Conservation (phyloP, 2,329 filamentous ascomycete genomes). For the Penicillium fuscoglaucum region DNA sequence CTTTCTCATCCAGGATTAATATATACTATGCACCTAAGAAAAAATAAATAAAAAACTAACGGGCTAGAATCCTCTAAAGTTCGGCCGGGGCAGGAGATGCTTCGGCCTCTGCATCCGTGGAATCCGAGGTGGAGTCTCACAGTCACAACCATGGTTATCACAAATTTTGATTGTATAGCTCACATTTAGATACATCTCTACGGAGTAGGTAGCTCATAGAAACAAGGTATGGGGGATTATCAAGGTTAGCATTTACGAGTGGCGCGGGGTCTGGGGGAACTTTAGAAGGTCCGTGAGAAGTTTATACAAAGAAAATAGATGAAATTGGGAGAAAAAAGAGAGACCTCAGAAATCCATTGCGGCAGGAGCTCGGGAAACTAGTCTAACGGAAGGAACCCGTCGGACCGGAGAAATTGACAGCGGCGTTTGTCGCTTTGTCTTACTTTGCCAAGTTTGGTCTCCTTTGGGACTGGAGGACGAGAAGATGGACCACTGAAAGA, state of each 20-base stretch:
- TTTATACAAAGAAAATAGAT: not conserved
- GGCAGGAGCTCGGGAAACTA: not conserved
- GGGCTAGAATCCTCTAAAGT: slow-evolving; percentile 7
- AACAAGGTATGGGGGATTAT: not conserved
- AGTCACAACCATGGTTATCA: not conserved
- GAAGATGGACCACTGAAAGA: no score
- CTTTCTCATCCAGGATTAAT: not conserved
- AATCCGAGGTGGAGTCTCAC: slow-evolving; percentile 18
- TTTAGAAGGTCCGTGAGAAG: not conserved
- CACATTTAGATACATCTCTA: not conserved
- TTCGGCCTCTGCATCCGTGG: slow-evolving; percentile 21
- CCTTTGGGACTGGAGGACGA: no score
- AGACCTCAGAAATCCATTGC: no score
- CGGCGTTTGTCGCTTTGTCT: slow-evolving; percentile 2
- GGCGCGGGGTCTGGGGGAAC: not conserved
- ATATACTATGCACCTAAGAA: not conserved
- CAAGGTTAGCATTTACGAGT: not conserved
- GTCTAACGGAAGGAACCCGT: not conserved
- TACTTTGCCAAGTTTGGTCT: not conserved
- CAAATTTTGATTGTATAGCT: not conserved
- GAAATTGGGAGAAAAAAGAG: not conserved
- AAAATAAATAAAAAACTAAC: not conserved
- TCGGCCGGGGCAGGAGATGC: slow-evolving; percentile 26
- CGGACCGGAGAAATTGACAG: slow-evolving; percentile 1
- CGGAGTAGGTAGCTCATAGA: not conserved